A percentile compares a stretch with the other conserved stretches of the same genome.
phyloP scores from a whole-genome alignment of 768 basidiomycete genomes.

The Amanita pallidorosea region DNA sequence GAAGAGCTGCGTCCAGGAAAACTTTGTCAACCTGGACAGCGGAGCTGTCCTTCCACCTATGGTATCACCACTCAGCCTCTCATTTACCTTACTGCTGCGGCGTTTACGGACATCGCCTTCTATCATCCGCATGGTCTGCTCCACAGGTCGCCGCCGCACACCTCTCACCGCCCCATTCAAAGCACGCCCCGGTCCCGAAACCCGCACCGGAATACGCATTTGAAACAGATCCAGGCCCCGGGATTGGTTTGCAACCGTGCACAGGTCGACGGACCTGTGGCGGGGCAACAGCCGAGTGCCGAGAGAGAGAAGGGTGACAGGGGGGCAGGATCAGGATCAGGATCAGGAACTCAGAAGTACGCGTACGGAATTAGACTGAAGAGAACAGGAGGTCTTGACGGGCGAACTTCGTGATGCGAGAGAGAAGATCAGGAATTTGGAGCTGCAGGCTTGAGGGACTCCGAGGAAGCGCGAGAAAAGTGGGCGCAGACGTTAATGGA shows the following conservation, averaged over 20 bases:
- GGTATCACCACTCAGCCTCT: constrained; percentile 16
- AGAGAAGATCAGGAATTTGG: constrained; percentile 73
- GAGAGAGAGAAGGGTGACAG: not conserved
- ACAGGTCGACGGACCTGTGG: not conserved
- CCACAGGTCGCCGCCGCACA: not conserved
- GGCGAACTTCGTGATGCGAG: constrained; percentile 69
- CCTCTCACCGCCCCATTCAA: not conserved
- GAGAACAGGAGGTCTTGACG: constrained; percentile 57
- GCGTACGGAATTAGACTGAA: constrained; percentile 19
- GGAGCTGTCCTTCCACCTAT: constrained; percentile 32
- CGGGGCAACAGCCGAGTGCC: not conserved
- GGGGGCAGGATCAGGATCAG: not conserved
- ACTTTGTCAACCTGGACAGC: constrained; percentile 71
- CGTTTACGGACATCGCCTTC: not conserved
- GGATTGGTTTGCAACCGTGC: not conserved
- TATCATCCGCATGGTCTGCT: not conserved
- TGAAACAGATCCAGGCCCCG: not conserved
- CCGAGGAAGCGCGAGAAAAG: constrained; percentile 66
- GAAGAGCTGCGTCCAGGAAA: constrained; percentile 71
- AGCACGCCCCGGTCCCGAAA: not conserved
- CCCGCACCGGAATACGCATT: not conserved
- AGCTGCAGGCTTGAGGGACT: constrained; percentile 73
- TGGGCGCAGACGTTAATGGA: constrained; percentile 53
- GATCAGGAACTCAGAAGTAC: not conserved
- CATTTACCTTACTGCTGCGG: not conserved